Evolutionary conservation across 2,329 filamentous ascomycete species (phyloP).

Genomic region (Magnaporthiopsis poae): DNA sequence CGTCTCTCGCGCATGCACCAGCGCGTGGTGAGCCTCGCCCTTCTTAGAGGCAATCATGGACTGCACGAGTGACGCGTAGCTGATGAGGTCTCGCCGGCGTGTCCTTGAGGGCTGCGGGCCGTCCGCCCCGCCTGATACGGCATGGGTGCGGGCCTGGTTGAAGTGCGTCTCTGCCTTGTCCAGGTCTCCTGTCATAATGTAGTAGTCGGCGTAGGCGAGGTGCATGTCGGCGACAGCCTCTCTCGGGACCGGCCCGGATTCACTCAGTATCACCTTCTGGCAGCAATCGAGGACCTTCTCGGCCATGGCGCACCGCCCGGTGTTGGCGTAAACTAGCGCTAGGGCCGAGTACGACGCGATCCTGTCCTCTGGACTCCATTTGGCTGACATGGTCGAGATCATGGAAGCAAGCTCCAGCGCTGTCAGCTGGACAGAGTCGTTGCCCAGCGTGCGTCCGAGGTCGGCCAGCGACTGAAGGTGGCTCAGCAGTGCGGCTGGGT

Average conservation of each 20-base stretch:
- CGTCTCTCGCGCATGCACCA: slow-evolving; percentile 46
- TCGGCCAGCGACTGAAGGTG: slow-evolving; percentile 42
- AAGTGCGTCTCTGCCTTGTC: slow-evolving; percentile 40
- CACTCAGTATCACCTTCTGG: slow-evolving; percentile 35
- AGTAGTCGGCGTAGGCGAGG: slow-evolving; percentile 65
- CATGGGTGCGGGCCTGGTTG: slow-evolving; percentile 2
- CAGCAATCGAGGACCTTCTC: slow-evolving; percentile 47
- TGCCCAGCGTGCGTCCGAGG: slow-evolving; percentile 41
- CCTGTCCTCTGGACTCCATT: slow-evolving; percentile 26
- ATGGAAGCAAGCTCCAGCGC: slow-evolving; percentile 36
- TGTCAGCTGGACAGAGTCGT: slow-evolving; percentile 34
- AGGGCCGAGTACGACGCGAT: slow-evolving; percentile 38
- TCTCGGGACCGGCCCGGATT: slow-evolving; percentile 25
- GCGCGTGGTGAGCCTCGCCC: slow-evolving; percentile 48
- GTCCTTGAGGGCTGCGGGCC: slow-evolving; percentile 12
- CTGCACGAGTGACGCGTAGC: slow-evolving; percentile 53
- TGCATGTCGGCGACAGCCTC: slow-evolving; percentile 46
- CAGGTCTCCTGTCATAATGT: slow-evolving; percentile 55
- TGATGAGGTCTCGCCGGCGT: slow-evolving; percentile 40
- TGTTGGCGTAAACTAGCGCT: slow-evolving; percentile 41
- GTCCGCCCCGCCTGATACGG: background rate
- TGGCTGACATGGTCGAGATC: slow-evolving; percentile 29
- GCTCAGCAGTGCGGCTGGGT: slow-evolving; percentile 37
- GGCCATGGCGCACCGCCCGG: slow-evolving; percentile 43
- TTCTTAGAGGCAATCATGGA: slow-evolving; percentile 56